A percentile compares a stretch with the other conserved stretches of the same genome.
Conservation (phyloP, 345 rosid genomes). For the Erodium maritimum region DNA sequence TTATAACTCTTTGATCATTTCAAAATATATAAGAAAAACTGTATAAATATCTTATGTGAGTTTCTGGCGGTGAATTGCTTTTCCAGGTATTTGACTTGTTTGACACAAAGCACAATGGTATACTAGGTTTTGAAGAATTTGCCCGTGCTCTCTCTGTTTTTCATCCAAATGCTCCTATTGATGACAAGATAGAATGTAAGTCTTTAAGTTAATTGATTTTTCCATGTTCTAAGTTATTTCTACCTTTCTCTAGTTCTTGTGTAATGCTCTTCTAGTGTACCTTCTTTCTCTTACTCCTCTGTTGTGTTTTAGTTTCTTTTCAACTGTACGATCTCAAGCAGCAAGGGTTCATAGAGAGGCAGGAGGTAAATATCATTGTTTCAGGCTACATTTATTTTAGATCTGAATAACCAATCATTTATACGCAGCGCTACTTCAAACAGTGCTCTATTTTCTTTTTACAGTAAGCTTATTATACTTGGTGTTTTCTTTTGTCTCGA, state of each 20-base stretch:
- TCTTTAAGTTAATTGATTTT: neutral
- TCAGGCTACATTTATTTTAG: neutral
- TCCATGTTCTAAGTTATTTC: neutral
- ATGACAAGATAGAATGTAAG: constrained; percentile 81
- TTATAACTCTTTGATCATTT: constrained; percentile 1
- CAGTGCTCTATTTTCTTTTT: neutral
- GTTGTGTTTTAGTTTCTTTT: constrained; percentile 62
- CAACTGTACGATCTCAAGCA: constrained; percentile 97
- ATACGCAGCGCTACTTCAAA: neutral
- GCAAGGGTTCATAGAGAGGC: constrained; percentile 97
- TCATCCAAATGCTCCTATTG: constrained; percentile 93
- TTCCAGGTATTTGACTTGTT: constrained; percentile 91
- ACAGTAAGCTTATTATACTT: neutral
- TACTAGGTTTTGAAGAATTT: constrained; percentile 94
- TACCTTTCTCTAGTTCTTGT: neutral
- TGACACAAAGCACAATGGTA: constrained; percentile 94
- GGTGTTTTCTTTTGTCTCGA: neutral
- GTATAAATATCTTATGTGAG: neutral
- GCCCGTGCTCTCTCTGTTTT: constrained; percentile 97
- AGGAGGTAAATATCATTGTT: constrained; percentile 46
- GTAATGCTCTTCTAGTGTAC: neutral
- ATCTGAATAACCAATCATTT: neutral
- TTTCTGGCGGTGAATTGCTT: neutral
- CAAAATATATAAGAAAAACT: neutral
- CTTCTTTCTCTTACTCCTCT: neutral